Evolutionary conservation across 306 rosid species (phyloP).

Genomic region (Argentina anserina): DNA sequence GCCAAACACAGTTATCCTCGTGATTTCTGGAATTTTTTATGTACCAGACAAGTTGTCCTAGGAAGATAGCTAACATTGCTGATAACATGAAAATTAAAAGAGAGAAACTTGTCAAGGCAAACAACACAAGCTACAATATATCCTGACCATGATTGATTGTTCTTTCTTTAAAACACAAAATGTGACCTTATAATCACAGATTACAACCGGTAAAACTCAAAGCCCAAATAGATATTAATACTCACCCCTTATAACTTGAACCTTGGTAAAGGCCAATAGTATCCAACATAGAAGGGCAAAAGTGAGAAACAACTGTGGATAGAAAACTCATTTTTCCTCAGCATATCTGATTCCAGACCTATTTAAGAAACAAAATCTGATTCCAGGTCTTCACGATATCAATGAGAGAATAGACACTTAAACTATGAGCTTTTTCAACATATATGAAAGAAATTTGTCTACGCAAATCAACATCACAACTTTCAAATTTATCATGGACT

Average conservation of each 20-base stretch:
- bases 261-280: not conserved
- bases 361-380: too few species aligned
- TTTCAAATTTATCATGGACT: conserved; percentile 6
- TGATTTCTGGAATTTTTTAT: too few species aligned
- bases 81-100: too few species aligned
- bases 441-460: not conserved
- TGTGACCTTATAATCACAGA: not conserved
- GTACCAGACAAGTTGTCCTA: too few species aligned
- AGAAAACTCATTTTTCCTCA: not conserved
- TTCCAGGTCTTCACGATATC: not conserved
- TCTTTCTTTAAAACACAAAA: not conserved
- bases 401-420: not conserved
- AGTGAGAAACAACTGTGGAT: not conserved
- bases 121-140: not conserved
- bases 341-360: not conserved
- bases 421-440: not conserved
- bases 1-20: too few species aligned
- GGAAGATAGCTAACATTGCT: too few species aligned
- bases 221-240: not conserved
- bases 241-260: not conserved
- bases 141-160: not conserved
- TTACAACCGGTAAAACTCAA: not conserved
- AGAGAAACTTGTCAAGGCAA: too few species aligned
- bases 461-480: not conserved
- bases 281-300: not conserved